Evolutionary conservation across 306 rosid species (phyloP).

Genomic region (Casuarina glauca): DNA sequence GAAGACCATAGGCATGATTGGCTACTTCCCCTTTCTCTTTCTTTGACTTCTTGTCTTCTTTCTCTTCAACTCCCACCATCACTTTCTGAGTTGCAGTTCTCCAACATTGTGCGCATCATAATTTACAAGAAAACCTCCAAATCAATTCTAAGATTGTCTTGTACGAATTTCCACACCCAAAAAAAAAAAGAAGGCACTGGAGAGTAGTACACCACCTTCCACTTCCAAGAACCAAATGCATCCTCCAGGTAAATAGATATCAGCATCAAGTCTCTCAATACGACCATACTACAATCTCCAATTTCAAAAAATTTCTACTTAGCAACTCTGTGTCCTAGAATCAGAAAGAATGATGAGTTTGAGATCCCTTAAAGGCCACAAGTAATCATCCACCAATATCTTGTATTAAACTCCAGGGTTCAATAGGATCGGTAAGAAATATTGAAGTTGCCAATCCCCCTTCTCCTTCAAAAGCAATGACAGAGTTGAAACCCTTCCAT

Average conservation of each 20-base stretch:
- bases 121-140: not conserved
- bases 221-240: not conserved
- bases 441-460: not conserved
- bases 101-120: not conserved
- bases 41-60: not conserved
- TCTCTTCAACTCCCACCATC: not conserved
- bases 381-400: not conserved
- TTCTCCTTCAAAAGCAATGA: too few species aligned
- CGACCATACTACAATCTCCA: not conserved
- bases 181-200: not conserved
- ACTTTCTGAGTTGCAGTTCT: not conserved
- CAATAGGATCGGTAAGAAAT: not conserved
- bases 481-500: too few species aligned
- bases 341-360: not conserved
- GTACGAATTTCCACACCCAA: not conserved
- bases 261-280: not conserved
- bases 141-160: not conserved
- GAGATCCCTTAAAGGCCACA: not conserved
- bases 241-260: not conserved
- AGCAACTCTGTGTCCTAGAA: not conserved
- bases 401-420: not conserved
- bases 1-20: not conserved
- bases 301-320: not conserved
- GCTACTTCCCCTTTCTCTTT: not conserved
- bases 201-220: not conserved